These are phyloP conservation scores for Magnolia kwangsiensis DNA, from an alignment of 164 flowering plant genomes.

Conservation along the genomic window DNA sequence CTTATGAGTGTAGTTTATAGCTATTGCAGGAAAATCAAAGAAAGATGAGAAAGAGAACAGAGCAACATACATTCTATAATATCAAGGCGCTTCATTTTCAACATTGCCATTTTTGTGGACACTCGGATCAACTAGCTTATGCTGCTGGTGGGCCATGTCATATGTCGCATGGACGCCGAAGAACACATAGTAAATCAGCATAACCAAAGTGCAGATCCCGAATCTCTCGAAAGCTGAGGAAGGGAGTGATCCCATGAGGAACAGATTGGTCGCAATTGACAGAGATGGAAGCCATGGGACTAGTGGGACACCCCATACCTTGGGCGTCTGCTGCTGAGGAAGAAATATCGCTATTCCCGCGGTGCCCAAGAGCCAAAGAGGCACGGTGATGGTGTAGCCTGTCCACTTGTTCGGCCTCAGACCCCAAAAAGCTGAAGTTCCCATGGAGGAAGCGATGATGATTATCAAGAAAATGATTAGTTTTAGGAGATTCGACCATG, in stretches of 20 bases:
- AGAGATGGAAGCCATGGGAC: conserved; percentile 85
- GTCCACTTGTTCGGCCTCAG: conserved; percentile 43
- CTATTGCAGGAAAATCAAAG: not conserved
- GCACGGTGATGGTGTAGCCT: conserved; percentile 41
- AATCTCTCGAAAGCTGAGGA: conserved; percentile 58
- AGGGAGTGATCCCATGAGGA: conserved; percentile 78
- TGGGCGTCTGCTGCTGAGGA: conserved; percentile 45
- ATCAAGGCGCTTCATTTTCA: not conserved
- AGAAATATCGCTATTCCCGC: conserved; percentile 41
- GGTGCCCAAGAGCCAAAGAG: conserved; percentile 60
- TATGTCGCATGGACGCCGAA: conserved; percentile 82
- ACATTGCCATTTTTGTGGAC: not conserved
- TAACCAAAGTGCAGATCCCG: conserved; percentile 54
- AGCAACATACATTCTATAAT: not conserved
- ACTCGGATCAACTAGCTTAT: not conserved
- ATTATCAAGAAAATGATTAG: conserved; percentile 34
- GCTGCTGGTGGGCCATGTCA: conserved; percentile 54
- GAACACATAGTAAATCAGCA: conserved; percentile 65
- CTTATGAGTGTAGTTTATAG: too few relatives aligned
- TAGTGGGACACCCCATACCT: conserved; percentile 75
- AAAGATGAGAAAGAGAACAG: not conserved
- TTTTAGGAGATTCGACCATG: conserved; percentile 28
- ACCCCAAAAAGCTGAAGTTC: conserved; percentile 43
- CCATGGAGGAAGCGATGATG: conserved; percentile 55
- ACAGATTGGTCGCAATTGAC: conserved; percentile 69